Evolutionary conservation across 305 asterid genomes (phyloP).

Genomic region (Solanum hybrid): DNA sequence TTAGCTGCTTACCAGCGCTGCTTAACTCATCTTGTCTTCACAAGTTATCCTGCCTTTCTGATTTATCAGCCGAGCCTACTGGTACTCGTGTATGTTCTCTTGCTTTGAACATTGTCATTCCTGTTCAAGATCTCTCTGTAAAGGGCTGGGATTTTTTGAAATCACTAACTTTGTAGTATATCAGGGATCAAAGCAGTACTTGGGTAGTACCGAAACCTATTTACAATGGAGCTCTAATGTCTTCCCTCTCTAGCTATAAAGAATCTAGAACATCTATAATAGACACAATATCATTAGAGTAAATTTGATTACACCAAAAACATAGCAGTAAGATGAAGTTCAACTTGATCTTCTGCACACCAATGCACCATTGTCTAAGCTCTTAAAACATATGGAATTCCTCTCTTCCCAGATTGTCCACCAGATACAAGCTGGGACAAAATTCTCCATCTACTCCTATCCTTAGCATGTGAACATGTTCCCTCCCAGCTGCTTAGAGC

Average conservation of each 20-base stretch:
- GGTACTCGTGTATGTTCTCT: constrained; percentile 46
- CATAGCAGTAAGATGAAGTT: not conserved
- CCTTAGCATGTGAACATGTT: not conserved
- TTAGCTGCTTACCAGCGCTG: constrained; percentile 79
- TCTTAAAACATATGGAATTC: not conserved
- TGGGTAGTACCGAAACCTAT: not conserved
- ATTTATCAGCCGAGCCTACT: constrained; percentile 32
- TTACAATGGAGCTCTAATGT: not conserved
- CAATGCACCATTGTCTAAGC: not conserved
- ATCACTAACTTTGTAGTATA: not conserved
- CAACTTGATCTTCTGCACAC: not conserved
- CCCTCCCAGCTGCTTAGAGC: not conserved
- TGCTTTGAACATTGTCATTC: not conserved
- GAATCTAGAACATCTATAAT: not conserved
- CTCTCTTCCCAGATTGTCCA: not conserved
- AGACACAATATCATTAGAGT: not conserved
- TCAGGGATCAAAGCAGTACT: not conserved
- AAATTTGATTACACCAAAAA: not conserved
- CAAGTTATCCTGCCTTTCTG: constrained; percentile 44
- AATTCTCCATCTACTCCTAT: not conserved
- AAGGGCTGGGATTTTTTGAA: not conserved
- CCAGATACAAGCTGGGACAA: not conserved
- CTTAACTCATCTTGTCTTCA: constrained; percentile 86
- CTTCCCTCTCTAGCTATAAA: not conserved
- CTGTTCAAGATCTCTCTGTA: not conserved